phyloP scores from a whole-genome alignment of 2,329 filamentous ascomycete species.

The Cladobotryum protrusum region DNA sequence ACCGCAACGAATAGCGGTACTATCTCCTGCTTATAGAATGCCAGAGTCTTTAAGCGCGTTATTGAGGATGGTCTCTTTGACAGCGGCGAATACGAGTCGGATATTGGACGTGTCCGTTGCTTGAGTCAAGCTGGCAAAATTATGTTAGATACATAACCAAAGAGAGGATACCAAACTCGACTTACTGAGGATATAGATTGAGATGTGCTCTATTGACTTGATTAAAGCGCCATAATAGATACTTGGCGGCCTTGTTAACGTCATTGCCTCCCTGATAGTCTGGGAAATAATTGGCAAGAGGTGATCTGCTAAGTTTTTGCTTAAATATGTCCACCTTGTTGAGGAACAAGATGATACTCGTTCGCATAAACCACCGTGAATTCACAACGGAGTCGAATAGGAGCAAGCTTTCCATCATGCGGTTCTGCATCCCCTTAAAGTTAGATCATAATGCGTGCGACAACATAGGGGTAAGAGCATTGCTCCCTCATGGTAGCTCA shows the following conservation, averaged over 20 bases:
- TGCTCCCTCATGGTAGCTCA: constrained; percentile 35
- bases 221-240: constrained; percentile 96
- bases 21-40: constrained; percentile 59
- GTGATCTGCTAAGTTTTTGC: constrained; percentile 83
- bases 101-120: constrained; percentile 98
- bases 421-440: constrained; percentile 58
- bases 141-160: constrained; percentile 13
- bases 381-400: constrained; percentile 98
- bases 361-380: constrained; percentile 98
- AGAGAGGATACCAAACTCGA: not conserved
- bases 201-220: constrained; percentile 95
- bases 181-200: constrained; percentile 96
- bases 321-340: constrained; percentile 99
- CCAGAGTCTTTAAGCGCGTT: constrained; percentile 97
- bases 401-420: constrained; percentile 97
- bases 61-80: constrained; percentile 97
- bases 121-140: constrained; percentile 72
- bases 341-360: constrained; percentile 95
- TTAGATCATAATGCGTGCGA: not conserved
- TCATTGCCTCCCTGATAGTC: constrained; percentile 98
- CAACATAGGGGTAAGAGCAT: not conserved
- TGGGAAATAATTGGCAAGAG: constrained; percentile 90
- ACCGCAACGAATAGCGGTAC: not conserved
- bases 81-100: constrained; percentile 91
- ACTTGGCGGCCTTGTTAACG: constrained; percentile 96